Evolutionary conservation across 345 rosid genomes (phyloP).

Genomic region (Noccaea caerulescens): DNA sequence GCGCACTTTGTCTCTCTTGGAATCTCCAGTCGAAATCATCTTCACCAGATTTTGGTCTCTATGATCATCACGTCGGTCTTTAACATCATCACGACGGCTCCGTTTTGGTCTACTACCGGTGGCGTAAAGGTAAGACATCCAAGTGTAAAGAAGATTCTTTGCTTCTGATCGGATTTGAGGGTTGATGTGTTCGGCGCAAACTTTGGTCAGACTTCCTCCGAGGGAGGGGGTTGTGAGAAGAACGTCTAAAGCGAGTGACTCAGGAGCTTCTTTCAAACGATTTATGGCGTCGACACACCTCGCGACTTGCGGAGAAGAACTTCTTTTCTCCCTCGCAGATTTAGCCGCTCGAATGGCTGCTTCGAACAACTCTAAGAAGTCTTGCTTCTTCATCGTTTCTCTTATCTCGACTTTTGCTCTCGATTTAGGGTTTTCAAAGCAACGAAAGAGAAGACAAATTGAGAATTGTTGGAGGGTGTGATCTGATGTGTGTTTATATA

Average conservation of each 20-base stretch:
- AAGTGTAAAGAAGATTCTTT: not conserved
- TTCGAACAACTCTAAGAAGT: not conserved
- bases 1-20: conserved; percentile 26
- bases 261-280: conserved; percentile 12
- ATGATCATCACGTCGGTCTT: too few relatives aligned
- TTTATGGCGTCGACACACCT: conserved; percentile 19
- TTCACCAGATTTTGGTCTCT: not conserved
- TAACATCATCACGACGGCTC: not conserved
- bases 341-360: conserved; percentile 2
- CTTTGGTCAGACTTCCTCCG: not conserved
- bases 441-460: too few relatives aligned
- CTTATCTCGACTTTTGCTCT: too few relatives aligned
- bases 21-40: not conserved
- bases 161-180: conserved; percentile 4
- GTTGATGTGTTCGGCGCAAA: conserved; percentile 14
- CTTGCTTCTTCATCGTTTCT: not conserved
- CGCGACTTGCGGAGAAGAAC: not conserved
- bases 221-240: not conserved
- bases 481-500: too few relatives aligned
- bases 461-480: too few relatives aligned
- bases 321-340: not conserved
- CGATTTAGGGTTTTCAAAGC: not conserved
- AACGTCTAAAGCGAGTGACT: not conserved
- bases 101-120: not conserved
- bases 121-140: conserved; percentile 22